Conservation (phyloP, 306 rosid genomes). For the Ormosia semicastrata region DNA sequence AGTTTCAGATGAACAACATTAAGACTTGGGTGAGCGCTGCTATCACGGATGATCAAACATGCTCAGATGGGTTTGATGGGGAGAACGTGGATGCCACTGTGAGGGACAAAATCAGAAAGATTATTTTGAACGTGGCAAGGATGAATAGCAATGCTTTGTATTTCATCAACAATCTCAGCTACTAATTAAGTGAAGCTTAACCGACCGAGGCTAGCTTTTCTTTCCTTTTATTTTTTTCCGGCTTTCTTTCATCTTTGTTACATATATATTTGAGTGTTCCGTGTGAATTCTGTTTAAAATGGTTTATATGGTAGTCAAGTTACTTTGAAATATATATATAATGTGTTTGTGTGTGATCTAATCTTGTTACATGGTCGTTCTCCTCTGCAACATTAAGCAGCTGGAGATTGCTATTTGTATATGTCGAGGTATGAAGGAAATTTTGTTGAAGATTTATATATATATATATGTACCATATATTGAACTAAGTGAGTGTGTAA, state of each 20-base stretch:
- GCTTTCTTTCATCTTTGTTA: neutral
- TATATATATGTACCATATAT: too few species aligned
- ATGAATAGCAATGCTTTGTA: constrained; percentile 54
- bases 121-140: constrained; percentile 26
- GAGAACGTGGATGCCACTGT: constrained; percentile 21
- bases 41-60: constrained; percentile 40
- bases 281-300: too few species aligned
- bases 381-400: too few species aligned
- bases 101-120: constrained; percentile 16
- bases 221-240: neutral
- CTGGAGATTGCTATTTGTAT: too few species aligned
- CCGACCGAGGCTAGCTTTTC: neutral
- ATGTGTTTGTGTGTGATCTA: too few species aligned
- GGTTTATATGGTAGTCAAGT: too few species aligned
- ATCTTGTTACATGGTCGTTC: too few species aligned
- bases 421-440: too few species aligned
- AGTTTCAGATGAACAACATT: constrained; percentile 35
- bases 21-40: constrained; percentile 51
- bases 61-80: constrained; percentile 47
- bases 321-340: too few species aligned
- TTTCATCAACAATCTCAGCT: constrained; percentile 38
- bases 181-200: neutral
- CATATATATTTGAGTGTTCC: too few species aligned
- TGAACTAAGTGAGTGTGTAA: too few species aligned
- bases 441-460: too few species aligned